Evolutionary conservation across 2,329 filamentous ascomycete species (phyloP).

Genomic region (Cytospora leucostoma): DNA sequence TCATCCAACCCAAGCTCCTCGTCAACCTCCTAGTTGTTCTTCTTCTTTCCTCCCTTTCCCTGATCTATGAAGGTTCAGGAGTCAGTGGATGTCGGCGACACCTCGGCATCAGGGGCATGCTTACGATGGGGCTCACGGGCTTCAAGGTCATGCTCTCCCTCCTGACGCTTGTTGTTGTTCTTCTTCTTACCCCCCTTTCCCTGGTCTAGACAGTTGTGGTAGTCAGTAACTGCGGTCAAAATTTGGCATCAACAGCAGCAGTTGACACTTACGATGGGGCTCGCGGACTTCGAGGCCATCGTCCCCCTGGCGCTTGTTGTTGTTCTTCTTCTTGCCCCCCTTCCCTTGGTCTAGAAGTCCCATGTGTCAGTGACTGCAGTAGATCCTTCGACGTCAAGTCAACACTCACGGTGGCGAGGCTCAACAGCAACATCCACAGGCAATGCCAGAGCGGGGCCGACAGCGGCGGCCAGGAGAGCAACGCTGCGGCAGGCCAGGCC

Average conservation of each 20-base stretch:
- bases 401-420: slow-evolving; percentile 25
- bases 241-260: neutral
- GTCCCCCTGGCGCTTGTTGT: neutral
- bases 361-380: neutral
- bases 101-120: too few species aligned
- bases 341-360: slow-evolving; percentile 14
- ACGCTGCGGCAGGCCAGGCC: slow-evolving; percentile 24
- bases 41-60: too few species aligned
- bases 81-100: too few species aligned
- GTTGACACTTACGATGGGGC: slow-evolving; percentile 27
- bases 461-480: slow-evolving; percentile 21
- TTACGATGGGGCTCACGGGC: too few species aligned
- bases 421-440: slow-evolving; percentile 28
- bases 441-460: slow-evolving; percentile 28
- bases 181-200: neutral
- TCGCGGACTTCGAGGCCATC: slow-evolving; percentile 7
- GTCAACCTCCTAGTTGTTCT: too few species aligned
- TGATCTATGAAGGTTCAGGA: too few species aligned
- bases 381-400: neutral
- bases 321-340: slow-evolving; percentile 26
- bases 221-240: neutral
- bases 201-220: slow-evolving; percentile 18
- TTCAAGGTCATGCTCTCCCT: too few species aligned
- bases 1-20: too few species aligned
- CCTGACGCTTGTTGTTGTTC: too few species aligned